Conservation (phyloP, 495 filamentous ascomycete species). For the Daldinia caldariorum region DNA sequence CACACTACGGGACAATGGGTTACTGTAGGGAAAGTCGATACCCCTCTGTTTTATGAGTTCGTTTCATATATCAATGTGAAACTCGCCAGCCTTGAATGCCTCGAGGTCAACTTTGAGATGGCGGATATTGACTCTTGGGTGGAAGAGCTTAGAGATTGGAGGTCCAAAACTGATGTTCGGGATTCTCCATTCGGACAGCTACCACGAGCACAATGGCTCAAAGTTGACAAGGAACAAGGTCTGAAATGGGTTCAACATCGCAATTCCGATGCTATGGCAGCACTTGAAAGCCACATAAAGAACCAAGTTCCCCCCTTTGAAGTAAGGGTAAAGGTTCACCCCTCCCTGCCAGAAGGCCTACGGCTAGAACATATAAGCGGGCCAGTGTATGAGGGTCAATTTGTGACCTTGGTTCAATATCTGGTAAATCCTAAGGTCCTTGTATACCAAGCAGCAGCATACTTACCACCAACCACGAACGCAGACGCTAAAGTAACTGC, state of each 20-base stretch:
- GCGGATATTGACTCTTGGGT: constrained; percentile 4
- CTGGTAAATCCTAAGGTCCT: constrained; percentile 14
- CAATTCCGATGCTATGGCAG: constrained; percentile 18
- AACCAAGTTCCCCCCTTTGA: constrained; percentile 9
- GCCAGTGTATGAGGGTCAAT: background rate
- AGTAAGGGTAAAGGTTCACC: constrained; percentile 10
- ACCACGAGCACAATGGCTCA: constrained; percentile 18
- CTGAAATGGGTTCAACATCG: constrained; percentile 15
- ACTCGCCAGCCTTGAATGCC: background rate
- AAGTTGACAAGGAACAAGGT: background rate
- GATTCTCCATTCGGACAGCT: constrained; percentile 16
- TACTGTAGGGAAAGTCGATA: constrained; percentile 5
- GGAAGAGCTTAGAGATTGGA: constrained; percentile 5
- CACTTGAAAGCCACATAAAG: constrained; percentile 15
- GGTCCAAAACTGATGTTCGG: background rate
- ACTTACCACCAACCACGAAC: constrained; percentile 13
- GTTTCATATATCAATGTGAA: constrained; percentile 27
- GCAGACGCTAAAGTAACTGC: constrained; percentile 1
- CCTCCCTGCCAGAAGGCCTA: background rate
- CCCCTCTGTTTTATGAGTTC: constrained; percentile 23
- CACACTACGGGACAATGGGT: background rate
- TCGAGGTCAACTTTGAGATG: constrained; percentile 5
- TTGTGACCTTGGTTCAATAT: constrained; percentile 11
- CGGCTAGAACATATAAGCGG: background rate
- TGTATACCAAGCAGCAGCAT: constrained; percentile 9